Evolutionary conservation across 2,329 filamentous ascomycete species (phyloP).

Genomic region (Colletotrichum lini): DNA sequence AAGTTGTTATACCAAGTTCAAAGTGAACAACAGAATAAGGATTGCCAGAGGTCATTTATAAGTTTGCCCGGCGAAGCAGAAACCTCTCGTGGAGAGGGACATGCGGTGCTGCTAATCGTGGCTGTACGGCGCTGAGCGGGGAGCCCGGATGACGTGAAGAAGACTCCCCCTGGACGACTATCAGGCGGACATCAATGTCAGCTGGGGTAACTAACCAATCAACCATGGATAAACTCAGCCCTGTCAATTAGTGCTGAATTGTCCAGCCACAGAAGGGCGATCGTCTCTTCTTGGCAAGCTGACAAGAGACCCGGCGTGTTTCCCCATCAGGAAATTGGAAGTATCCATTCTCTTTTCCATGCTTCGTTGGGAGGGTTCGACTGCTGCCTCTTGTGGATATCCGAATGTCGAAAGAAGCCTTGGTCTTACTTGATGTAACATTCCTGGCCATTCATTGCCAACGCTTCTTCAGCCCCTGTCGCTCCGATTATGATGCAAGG

Average conservation of each 20-base stretch:
- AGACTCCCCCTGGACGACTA: too few relatives aligned
- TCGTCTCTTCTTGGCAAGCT: not conserved
- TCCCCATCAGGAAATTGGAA: not conserved
- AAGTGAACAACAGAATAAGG: too few relatives aligned
- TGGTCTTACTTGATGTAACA: too few relatives aligned
- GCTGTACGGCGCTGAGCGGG: not conserved
- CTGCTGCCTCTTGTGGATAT: not conserved
- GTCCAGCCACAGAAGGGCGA: not conserved
- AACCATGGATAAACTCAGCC: not conserved
- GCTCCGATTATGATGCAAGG: not conserved
- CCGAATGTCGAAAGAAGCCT: too few relatives aligned
- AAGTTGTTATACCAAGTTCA: not conserved
- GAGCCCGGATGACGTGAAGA: not conserved
- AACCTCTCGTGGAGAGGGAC: not conserved
- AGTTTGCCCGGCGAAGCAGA: not conserved
- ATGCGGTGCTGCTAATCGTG: not conserved
- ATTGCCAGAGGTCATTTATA: not conserved
- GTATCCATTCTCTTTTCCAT: not conserved
- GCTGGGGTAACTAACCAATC: not conserved
- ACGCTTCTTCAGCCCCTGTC: not conserved
- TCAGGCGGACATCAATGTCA: not conserved
- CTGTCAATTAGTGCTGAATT: too few relatives aligned
- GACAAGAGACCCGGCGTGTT: not conserved
- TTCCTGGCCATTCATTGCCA: too few relatives aligned
- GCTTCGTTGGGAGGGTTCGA: not conserved